Percentiles rank a stretch among this genome's conserved stretches.
Conservation (phyloP, 192 early-diverging fungal genomes). For the Phycomyces blakesleeanus region DNA sequence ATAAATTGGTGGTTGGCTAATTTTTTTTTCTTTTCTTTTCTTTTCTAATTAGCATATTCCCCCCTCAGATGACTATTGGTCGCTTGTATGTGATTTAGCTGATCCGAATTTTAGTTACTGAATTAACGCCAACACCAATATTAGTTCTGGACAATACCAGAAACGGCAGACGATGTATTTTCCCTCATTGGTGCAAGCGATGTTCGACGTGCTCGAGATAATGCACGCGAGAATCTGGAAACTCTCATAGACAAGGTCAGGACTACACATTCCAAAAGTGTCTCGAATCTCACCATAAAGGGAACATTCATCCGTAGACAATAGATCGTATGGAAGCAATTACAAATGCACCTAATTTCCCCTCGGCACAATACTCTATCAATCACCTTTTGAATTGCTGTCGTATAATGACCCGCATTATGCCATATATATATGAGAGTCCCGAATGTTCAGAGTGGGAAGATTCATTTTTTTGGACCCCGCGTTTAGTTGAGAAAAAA, state of each 20-base stretch:
- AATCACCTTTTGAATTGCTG: conserved; percentile 76
- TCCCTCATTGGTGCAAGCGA: conserved; percentile 82
- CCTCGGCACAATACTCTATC: conserved; percentile 47
- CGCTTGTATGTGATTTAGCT: conserved; percentile 32
- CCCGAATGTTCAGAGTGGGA: conserved; percentile 50
- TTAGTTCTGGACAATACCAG: conserved; percentile 75
- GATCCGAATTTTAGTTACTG: conserved; percentile 9
- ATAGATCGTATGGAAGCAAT: conserved; percentile 51
- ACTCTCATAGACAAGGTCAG: conserved; percentile 72
- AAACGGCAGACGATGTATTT: conserved; percentile 79
- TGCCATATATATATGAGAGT: conserved; percentile 83
- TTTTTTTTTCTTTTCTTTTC: too few relatives aligned
- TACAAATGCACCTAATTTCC: conserved; percentile 48
- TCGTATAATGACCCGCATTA: conserved; percentile 76
- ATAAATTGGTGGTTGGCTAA: not conserved
- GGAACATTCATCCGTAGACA: conserved; percentile 20
- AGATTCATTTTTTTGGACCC: conserved; percentile 60
- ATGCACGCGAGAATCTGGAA: conserved; percentile 71
- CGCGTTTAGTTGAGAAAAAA: conserved; percentile 13
- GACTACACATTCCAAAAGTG: not conserved
- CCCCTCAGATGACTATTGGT: conserved; percentile 39
- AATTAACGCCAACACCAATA: not conserved
- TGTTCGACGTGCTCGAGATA: conserved; percentile 73
- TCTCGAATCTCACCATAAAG: too few relatives aligned
- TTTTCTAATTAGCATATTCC: conserved; percentile 34